phyloP scores from a whole-genome alignment of 1,284 basidiomycete genomes.

The Meripilus lineatus region DNA sequence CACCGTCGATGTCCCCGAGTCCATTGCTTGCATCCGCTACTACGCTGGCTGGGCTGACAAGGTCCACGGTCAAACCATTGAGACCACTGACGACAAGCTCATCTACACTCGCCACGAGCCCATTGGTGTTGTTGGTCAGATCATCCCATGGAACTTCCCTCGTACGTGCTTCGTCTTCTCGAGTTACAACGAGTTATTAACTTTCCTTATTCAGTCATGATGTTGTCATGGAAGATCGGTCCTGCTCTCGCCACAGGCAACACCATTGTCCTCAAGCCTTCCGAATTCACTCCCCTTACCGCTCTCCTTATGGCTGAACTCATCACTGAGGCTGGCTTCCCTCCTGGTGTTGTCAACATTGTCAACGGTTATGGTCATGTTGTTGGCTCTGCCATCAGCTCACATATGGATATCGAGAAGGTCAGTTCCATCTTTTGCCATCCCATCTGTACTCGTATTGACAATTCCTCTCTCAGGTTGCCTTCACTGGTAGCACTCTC shows the following conservation, averaged over 20 bases:
- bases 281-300: slow-evolving; percentile 87
- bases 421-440: slow-evolving; percentile 22
- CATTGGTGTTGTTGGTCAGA: slow-evolving; percentile 86
- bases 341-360: slow-evolving; percentile 71
- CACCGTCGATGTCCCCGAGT: slow-evolving; percentile 61
- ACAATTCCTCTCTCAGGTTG: slow-evolving; percentile 14
- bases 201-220: slow-evolving; percentile 42
- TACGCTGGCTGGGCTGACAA: slow-evolving; percentile 86
- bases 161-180: slow-evolving; percentile 32
- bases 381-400: slow-evolving; percentile 59
- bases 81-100: slow-evolving; percentile 70
- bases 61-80: slow-evolving; percentile 77
- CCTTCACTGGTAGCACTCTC: slow-evolving; percentile 71
- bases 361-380: slow-evolving; percentile 60
- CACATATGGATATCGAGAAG: slow-evolving; percentile 68
- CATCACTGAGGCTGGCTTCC: slow-evolving; percentile 53
- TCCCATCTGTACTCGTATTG: background rate
- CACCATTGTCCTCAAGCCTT: slow-evolving; percentile 82
- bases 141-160: slow-evolving; percentile 81
- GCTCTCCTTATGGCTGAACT: slow-evolving; percentile 57
- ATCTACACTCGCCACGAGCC: slow-evolving; percentile 89
- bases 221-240: slow-evolving; percentile 81
- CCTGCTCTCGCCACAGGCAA: slow-evolving; percentile 86
- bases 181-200: background rate
- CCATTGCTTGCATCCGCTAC: slow-evolving; percentile 71